Conservation (phyloP, 2,329 filamentous ascomycete species). For the Nemania sp. region DNA sequence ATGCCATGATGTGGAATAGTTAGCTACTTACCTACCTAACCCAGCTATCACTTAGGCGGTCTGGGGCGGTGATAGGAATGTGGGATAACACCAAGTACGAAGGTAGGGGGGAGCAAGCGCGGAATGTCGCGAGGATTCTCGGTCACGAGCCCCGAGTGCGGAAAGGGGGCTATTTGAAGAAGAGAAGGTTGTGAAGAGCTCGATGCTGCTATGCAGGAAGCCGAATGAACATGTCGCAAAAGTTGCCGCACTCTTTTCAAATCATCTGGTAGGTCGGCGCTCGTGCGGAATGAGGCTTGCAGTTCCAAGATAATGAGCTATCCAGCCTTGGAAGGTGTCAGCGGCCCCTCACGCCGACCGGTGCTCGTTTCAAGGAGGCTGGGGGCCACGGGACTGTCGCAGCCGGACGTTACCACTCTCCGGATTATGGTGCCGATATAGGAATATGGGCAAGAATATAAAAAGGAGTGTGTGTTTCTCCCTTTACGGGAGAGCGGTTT, state of each 20-base stretch:
- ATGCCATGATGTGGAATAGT: no score
- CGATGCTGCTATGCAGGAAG: no score
- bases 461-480: background rate
- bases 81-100: no score
- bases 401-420: no score
- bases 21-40: no score
- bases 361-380: background rate
- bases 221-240: background rate
- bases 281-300: conserved; percentile 11
- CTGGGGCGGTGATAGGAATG: no score
- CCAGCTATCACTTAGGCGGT: no score
- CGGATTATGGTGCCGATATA: no score
- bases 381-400: no score
- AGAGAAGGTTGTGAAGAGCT: conserved; percentile 24
- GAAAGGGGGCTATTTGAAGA: conserved; percentile 17
- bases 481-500: background rate
- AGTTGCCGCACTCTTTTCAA: background rate
- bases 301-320: background rate
- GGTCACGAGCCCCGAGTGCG: background rate
- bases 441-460: conserved; percentile 1
- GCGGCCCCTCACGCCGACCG: background rate
- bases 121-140: conserved; percentile 3
- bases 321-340: conserved; percentile 18
- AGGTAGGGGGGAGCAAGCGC: background rate
- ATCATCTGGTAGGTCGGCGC: background rate